Evolutionary conservation across 805 yeast species (phyloP), one percentile per base, ranked within the genome.

Genomic region (Suhomyces emberorum): DNA sequence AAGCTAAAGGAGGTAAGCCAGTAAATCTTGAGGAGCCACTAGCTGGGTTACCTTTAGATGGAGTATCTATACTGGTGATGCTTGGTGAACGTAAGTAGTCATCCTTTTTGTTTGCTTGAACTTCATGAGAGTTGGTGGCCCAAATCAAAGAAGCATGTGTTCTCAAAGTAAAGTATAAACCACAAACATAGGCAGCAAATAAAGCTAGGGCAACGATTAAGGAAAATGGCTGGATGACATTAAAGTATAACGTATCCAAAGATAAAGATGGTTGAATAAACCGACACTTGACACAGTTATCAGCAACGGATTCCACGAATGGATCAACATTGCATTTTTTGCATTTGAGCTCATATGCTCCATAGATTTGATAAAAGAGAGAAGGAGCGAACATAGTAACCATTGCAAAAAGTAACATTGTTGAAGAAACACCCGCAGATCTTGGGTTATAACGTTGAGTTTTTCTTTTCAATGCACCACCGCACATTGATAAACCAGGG

Each of bases 121-220:
- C 57, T 32, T 64, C 69, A 33, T 63, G 69, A 1, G 66, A 55
- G 32, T 54, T 61, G 9, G 73, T 76, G 30, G 87, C 85, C 98
- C 98, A 93, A 46, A 93, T 93, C 64, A 88, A 69, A 1, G 96
- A 91, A 0, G 98, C 98, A 61, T 93, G 98, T 0, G 98, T 93
- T 51, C 95, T 77, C 52, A 93, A 72, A 0, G 98, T 93, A 59
- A 93, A 93, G 76, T 88, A 81, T 28, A 93, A 67, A 1, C 98
- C 98, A 59, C 89, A 81, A 15, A 79, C 74, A 56, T 93, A 93
- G 0, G 96, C 93, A 10, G 85, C 61, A 51, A 89, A 87, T 38
- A 93, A 72, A 4, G 85, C 77, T 12, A 83, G 48, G 0, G 95
- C 95, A 57, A 96, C 89, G 22, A 85, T 67, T 7, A 83, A 55